These are phyloP conservation scores for Boletus eberwhitei DNA, from an alignment of 768 basidiomycete species.

Conservation along the genomic window DNA sequence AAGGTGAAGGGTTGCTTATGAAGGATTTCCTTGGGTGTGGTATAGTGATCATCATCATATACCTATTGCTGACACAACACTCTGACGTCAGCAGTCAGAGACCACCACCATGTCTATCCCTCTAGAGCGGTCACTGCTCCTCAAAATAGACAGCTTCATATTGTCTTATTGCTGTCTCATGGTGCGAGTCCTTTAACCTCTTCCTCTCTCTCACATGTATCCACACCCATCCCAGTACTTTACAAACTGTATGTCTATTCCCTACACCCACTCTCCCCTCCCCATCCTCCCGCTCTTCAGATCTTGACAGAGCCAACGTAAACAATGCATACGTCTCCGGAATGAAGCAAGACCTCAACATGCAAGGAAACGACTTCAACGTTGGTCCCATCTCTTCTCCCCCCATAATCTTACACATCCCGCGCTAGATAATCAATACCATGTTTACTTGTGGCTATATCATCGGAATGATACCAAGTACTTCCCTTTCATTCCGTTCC, in stretches of 20 bases:
- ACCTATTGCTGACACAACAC: not conserved
- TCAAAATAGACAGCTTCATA: slow-evolving; percentile 67
- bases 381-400: slow-evolving; percentile 26
- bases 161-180: slow-evolving; percentile 69
- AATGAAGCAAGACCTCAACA: slow-evolving; percentile 68
- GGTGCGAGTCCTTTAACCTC: slow-evolving; percentile 35
- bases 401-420: not conserved
- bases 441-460: slow-evolving; percentile 76
- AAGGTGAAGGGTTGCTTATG: slow-evolving; percentile 12
- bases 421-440: slow-evolving; percentile 56
- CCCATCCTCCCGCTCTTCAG: slow-evolving; percentile 29
- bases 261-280: not conserved
- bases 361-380: slow-evolving; percentile 64
- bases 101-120: not conserved
- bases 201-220: slow-evolving; percentile 2
- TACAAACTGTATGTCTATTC: slow-evolving; percentile 49
- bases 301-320: slow-evolving; percentile 66
- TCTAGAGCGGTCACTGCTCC: slow-evolving; percentile 43
- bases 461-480: slow-evolving; percentile 70
- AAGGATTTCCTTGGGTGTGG: not conserved
- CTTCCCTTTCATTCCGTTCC: not conserved
- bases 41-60: not conserved
- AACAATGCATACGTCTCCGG: slow-evolving; percentile 77
- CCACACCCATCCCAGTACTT: slow-evolving; percentile 48
- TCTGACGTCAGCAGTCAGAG: slow-evolving; percentile 16